phyloP scores from a whole-genome alignment of 2,329 filamentous ascomycete genomes.

The Cladophialophora bantiana region DNA sequence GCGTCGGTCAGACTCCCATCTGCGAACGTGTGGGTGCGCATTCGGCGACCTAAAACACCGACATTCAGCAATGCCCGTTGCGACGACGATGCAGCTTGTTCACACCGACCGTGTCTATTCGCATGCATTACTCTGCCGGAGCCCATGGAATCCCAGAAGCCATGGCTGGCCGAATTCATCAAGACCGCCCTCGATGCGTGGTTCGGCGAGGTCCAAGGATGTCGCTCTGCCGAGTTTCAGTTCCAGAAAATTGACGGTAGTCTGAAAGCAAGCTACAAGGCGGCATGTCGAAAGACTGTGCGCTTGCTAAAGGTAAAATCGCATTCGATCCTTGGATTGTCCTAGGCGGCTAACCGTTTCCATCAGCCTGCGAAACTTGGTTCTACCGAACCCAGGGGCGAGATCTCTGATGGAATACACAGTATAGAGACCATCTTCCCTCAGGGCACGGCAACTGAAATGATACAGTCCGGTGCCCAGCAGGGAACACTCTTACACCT shows the following conservation, averaged over 20 bases:
- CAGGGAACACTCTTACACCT: background rate
- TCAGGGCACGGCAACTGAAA: background rate
- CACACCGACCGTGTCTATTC: background rate
- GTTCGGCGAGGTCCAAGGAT: constrained; percentile 7
- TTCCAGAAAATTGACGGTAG: constrained; percentile 4
- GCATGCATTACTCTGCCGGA: background rate
- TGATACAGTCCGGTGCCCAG: background rate
- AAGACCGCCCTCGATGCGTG: constrained; percentile 13
- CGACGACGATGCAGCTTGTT: background rate
- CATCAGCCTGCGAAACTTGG: constrained; percentile 5
- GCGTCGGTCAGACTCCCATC: background rate
- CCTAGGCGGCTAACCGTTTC: background rate
- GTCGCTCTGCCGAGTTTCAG: background rate
- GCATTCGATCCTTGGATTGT: background rate
- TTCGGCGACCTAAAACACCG: background rate
- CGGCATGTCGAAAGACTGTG: background rate
- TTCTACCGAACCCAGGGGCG: constrained; percentile 2
- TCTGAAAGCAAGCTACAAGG: constrained; percentile 2
- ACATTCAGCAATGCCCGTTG: background rate
- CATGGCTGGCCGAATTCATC: constrained; percentile 28
- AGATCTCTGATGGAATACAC: constrained; percentile 27
- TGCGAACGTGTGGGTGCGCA: background rate
- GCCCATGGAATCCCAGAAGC: constrained; percentile 21
- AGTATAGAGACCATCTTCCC: constrained; percentile 19
- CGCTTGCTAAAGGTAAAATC: constrained; percentile 5